Evolutionary conservation across 176 grass and related monocot genomes (phyloP), one percentile per base, ranked within the genome.

Genomic region (Triticum turgidum): DNA sequence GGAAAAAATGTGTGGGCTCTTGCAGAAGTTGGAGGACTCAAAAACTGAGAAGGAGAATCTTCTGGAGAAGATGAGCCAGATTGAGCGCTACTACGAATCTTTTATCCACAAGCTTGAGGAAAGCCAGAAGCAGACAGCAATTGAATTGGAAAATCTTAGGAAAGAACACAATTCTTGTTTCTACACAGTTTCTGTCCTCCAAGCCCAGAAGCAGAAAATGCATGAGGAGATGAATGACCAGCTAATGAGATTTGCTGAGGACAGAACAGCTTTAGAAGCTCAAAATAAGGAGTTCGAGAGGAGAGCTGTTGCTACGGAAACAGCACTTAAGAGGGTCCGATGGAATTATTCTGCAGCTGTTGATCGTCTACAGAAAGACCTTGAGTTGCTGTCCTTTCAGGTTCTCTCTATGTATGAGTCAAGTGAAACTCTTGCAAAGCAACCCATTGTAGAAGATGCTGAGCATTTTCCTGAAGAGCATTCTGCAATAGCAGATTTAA

Each of bases 381-480:
- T 99, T 76, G 90, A 96, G 65, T 88, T 99, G 83, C 90, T 99
- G 67, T 99, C 94, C 49, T 94, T 92, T 85, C 97, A 99, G 90
- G 97, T 99, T 80, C 91, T 99, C 65, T 99, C 97, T 78, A 94
- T 99, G 92, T 99, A 99, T 9, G 94, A 99, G 73, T 89, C 92
- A 75, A 92, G 94, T 80, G 92, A 99, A 94, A 96, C 86, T 59
- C 83, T 96, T 84, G 94, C 94, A 13, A 99, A 96, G 86, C 94
- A 96, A 85, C 79, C 90, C 3, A 89, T 93, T 74, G 14, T 88
- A 78, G 90, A 92, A 88, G 90, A 88, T 89, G 76, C 37, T 83
- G 80, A 89, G 35, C 78, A 49, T 86, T 93, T 75, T 12, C 58
- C 69, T 75, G 91, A 93, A 65, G 88, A 91, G 84, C 59, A 87